Evolutionary conservation across 75 land plant species (phyloP).

Genomic region (Sequoia sempervirens): DNA sequence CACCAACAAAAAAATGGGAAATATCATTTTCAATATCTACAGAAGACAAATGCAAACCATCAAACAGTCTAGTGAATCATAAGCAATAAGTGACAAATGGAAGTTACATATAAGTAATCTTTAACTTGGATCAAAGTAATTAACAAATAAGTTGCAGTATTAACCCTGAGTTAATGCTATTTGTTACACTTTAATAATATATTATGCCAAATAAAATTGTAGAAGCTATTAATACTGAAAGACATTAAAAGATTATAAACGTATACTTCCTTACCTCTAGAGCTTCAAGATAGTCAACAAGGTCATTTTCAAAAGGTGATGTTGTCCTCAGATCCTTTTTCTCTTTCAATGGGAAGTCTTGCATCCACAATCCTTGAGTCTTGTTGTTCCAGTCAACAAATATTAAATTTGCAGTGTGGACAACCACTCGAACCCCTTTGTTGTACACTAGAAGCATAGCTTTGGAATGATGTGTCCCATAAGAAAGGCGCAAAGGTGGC

Average conservation of each 20-base stretch:
- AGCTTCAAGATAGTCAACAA: slow-evolving; percentile 81
- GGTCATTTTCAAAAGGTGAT: slow-evolving; percentile 76
- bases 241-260: not conserved
- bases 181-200: not conserved
- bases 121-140: not conserved
- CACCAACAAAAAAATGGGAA: not conserved
- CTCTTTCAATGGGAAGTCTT: slow-evolving; percentile 95
- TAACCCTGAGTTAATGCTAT: not conserved
- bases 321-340: slow-evolving; percentile 16
- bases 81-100: not conserved
- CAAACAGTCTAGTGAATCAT: not conserved
- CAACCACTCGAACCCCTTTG: slow-evolving; percentile 75
- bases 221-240: not conserved
- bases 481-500: slow-evolving; percentile 88
- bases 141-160: not conserved
- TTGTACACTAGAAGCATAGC: slow-evolving; percentile 94
- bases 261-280: slow-evolving; percentile 59
- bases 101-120: not conserved
- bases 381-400: slow-evolving; percentile 98
- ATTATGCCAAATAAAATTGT: not conserved
- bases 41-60: not conserved
- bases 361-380: slow-evolving; percentile 99
- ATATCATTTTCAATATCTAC: not conserved
- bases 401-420: slow-evolving; percentile 94
- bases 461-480: slow-evolving; percentile 98